Evolutionary conservation across 1,284 basidiomycete genomes (phyloP).

Genomic region (Schizopora paradoxa): DNA sequence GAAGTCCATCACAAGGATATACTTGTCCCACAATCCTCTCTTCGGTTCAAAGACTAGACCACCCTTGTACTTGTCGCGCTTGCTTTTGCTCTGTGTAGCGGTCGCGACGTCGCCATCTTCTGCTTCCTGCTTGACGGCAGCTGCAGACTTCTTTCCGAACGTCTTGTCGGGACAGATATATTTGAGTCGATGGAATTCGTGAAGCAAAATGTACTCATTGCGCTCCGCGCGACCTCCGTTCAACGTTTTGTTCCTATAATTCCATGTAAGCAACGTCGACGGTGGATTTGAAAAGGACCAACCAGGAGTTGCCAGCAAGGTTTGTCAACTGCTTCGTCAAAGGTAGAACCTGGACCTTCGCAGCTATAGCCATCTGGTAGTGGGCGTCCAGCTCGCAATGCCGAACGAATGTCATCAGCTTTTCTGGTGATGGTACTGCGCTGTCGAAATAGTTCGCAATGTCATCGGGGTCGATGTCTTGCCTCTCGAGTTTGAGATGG

Average conservation of each 20-base stretch:
- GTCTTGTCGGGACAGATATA: conserved; percentile 96
- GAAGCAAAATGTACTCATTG: conserved; percentile 98
- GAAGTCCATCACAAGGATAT: conserved; percentile 99
- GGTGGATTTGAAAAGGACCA: conserved; percentile 24
- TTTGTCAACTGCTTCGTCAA: conserved; percentile 94
- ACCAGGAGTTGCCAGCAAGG: conserved; percentile 98
- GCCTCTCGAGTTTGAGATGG: conserved; percentile 78
- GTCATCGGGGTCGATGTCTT: conserved; percentile 96
- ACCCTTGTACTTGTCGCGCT: conserved; percentile 97
- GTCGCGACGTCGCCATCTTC: conserved; percentile 53
- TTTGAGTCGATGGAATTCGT: conserved; percentile 96
- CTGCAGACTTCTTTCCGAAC: conserved; percentile 68
- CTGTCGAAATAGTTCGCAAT: conserved; percentile 90
- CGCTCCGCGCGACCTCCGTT: conserved; percentile 96
- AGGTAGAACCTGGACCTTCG: conserved; percentile 85
- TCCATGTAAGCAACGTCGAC: conserved; percentile 7
- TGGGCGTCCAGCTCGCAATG: conserved; percentile 94
- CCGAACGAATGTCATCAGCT: conserved; percentile 81
- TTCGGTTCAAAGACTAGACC: conserved; percentile 98
- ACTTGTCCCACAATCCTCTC: conserved; percentile 94
- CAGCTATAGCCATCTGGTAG: conserved; percentile 93
- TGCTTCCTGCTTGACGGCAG: conserved; percentile 53
- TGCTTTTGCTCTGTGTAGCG: conserved; percentile 48
- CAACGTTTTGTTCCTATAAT: conserved; percentile 82
- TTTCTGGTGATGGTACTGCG: conserved; percentile 71